Evolutionary conservation across 2,329 filamentous ascomycete genomes (phyloP).

Genomic region (Penicillium sp.): DNA sequence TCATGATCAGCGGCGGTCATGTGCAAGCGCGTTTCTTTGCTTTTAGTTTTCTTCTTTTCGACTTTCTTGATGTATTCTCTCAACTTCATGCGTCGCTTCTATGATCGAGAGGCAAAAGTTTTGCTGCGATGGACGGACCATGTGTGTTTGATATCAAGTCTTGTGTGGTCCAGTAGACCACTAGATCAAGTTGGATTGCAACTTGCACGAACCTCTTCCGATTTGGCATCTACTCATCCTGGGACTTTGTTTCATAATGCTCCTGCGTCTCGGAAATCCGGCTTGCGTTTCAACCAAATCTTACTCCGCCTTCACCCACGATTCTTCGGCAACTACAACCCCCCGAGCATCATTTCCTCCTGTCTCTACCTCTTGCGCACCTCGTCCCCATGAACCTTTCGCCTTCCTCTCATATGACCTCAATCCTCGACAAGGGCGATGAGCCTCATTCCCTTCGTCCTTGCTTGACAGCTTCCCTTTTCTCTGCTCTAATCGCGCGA

Average conservation of each 20-base stretch:
- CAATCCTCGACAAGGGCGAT: background rate
- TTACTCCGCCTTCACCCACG: background rate
- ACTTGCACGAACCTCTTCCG: constrained; percentile 10
- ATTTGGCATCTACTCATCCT: constrained; percentile 1
- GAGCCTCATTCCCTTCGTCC: constrained; percentile 1
- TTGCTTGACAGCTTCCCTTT: constrained; percentile 4
- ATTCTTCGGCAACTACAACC: constrained; percentile 1
- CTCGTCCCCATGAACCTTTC: background rate
- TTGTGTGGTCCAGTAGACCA: constrained; percentile 13
- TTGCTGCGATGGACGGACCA: constrained; percentile 23
- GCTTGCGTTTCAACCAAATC: background rate
- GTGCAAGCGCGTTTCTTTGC: constrained; percentile 23
- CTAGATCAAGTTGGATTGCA: constrained; percentile 19
- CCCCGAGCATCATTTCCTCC: constrained; percentile 1
- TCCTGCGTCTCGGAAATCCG: constrained; percentile 1
- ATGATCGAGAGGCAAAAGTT: constrained; percentile 24
- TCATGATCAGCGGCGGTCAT: constrained; percentile 29
- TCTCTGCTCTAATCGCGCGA: constrained; percentile 5
- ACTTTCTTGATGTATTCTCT: constrained; percentile 9
- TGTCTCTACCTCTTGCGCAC: constrained; percentile 11
- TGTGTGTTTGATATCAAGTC: constrained; percentile 25
- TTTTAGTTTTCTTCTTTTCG: constrained; percentile 18
- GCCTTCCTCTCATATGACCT: background rate
- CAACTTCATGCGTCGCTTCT: constrained; percentile 14
- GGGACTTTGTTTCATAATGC: background rate